Evolutionary conservation across 495 filamentous ascomycete genomes (phyloP), one percentile per base, ranked within the genome.

Genomic region (Bryoglossum gracile): DNA sequence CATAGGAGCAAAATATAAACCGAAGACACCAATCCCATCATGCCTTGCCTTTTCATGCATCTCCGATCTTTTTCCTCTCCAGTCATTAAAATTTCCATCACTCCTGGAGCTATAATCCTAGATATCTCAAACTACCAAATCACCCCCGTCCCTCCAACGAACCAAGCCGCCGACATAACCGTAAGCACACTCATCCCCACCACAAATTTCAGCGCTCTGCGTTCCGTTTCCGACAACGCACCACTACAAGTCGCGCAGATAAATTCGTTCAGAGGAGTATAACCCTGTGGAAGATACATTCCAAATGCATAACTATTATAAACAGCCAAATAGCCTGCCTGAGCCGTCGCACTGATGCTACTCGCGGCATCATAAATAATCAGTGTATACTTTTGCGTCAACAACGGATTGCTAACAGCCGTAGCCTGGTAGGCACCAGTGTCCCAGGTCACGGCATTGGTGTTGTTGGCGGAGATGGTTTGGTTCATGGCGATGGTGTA

Each of bases 131-230:
- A 35, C 75, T 54, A 83, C 73, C 40, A 61, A 82, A 61, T 46
- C 48, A 65, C 22, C 77, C 84, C 44, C 82, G 71, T 9, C 76
- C 85, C 34, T 76, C 36, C 75, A 35, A 87, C 82, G 56, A 95
- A 96, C 85, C 88, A 95, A 42, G 86, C 86, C 62, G 95, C 94
- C 37, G 87, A 87, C 22, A 85, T 53, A 10, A 95, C 68, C 6
- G 89, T 95, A 37, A 92, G 68, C 16, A 75, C 51, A 34, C 75
- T 78, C 86, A 94, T 94, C 42, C 78, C 76, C 37, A 91, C 46
- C 44, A 84, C 74, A 50, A 87, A 84, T 37, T 82, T 80, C 6
- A 97, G 55, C 2, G 82, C 83, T 48, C 81, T 73, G 33, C 69
- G 68, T 36, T 90, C 83, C 53, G 80, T 68, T 36, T 73, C 69